Conservation (phyloP, 768 basidiomycete species). For the Naganishia vishniacii region DNA sequence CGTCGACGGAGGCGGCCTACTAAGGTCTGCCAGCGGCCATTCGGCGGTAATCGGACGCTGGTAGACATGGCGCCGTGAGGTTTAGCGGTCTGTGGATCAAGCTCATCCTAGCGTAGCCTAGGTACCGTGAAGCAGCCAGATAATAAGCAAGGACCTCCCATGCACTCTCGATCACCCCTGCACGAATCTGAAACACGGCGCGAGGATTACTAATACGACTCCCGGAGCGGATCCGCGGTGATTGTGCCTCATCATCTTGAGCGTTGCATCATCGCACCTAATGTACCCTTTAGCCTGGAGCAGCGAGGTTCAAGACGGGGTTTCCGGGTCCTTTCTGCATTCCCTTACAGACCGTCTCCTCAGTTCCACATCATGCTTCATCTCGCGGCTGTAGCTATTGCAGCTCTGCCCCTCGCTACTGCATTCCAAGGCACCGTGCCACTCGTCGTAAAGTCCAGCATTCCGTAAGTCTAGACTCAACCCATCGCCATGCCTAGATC, state of each 20-base stretch:
- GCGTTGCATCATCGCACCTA: slow-evolving; percentile 7
- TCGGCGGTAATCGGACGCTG: background rate
- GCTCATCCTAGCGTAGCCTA: too few species aligned
- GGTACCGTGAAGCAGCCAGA: too few species aligned
- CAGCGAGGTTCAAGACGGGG: background rate
- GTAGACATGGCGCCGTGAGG: background rate
- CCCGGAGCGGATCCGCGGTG: background rate
- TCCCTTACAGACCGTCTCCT: background rate
- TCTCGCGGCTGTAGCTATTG: slow-evolving; percentile 2
- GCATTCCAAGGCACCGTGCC: slow-evolving; percentile 20
- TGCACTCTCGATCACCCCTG: background rate
- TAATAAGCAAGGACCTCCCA: background rate
- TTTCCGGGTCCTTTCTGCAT: background rate
- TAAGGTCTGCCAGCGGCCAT: background rate
- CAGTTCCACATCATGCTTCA: background rate
- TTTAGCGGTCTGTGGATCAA: background rate
- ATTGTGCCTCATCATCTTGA: background rate
- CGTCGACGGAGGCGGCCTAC: background rate
- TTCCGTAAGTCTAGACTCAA: background rate
- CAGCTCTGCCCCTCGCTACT: background rate
- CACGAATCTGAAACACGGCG: slow-evolving; percentile 14
- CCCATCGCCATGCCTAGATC: too few species aligned
- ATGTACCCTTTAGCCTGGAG: background rate
- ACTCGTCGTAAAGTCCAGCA: slow-evolving; percentile 4
- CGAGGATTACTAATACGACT: background rate